These are phyloP conservation scores for Blastobotrys raffinosifermentans DNA, from an alignment of 1,139 yeast genomes.

Conservation along the genomic window DNA sequence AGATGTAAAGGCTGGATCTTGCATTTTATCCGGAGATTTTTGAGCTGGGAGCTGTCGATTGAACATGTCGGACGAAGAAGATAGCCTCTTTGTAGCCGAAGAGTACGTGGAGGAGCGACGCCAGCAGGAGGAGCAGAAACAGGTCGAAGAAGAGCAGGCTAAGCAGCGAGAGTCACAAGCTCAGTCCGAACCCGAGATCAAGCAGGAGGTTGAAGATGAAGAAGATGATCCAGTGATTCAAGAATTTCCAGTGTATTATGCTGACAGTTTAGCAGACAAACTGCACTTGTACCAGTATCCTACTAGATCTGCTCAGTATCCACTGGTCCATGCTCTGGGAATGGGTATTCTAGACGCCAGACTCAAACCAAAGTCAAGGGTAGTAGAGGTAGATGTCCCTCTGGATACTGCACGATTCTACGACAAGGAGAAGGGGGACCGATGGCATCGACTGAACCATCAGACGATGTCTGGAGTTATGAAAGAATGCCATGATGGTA, in stretches of 20 bases:
- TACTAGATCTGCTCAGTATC: constrained; percentile 51
- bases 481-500: constrained; percentile 13
- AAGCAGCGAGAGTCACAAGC: constrained; percentile 6
- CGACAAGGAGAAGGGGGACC: constrained; percentile 55
- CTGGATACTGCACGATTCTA: constrained; percentile 58
- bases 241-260: constrained; percentile 61
- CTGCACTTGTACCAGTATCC: constrained; percentile 64
- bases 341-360: constrained; percentile 45
- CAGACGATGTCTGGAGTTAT: constrained; percentile 61
- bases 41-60: no score
- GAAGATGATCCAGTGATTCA: constrained; percentile 70
- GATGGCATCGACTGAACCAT: constrained; percentile 52
- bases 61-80: constrained; percentile 9
- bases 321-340: constrained; percentile 39
- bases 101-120: constrained; percentile 10
- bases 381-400: constrained; percentile 68
- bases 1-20: no score
- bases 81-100: constrained; percentile 13
- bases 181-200: no score
- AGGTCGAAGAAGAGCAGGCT: not conserved
- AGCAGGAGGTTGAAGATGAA: constrained; percentile 13
- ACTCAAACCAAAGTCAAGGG: constrained; percentile 54
- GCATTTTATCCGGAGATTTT: no score
- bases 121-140: constrained; percentile 4
- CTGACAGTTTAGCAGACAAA: constrained; percentile 29